Evolutionary conservation across 805 yeast genomes (phyloP).

Genomic region (Lipomyces lipofer): DNA sequence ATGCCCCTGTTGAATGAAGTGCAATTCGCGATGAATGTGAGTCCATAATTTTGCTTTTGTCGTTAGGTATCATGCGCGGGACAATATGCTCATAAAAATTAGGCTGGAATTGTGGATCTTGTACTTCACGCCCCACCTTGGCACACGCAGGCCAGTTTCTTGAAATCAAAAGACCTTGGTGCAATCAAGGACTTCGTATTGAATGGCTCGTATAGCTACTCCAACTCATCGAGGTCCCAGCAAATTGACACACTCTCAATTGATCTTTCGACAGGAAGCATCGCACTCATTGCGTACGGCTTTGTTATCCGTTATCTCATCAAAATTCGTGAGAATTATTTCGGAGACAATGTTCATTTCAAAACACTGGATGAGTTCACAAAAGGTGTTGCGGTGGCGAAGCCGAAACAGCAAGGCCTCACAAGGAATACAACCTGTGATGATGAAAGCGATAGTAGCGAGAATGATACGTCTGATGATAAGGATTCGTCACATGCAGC

Average conservation of each 20-base stretch:
- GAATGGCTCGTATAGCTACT: conserved; percentile 65
- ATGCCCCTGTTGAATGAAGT: conserved; percentile 34
- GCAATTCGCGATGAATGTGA: conserved; percentile 38
- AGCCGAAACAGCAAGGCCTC: not conserved
- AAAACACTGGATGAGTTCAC: conserved; percentile 83
- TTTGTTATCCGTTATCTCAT: conserved; percentile 73
- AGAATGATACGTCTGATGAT: not conserved
- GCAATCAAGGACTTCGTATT: conserved; percentile 61
- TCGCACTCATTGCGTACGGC: conserved; percentile 76
- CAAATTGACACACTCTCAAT: conserved; percentile 70
- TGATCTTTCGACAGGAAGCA: conserved; percentile 62
- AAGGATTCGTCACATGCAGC: not conserved
- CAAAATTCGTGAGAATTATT: conserved; percentile 79
- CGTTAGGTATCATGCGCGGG: too few species aligned
- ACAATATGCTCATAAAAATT: not conserved
- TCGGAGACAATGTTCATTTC: conserved; percentile 83
- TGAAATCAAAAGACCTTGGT: conserved; percentile 65
- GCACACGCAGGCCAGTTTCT: conserved; percentile 79
- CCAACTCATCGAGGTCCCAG: conserved; percentile 58
- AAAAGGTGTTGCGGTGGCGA: conserved; percentile 27
- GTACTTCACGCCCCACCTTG: conserved; percentile 81
- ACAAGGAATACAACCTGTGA: not conserved
- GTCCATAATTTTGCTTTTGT: too few species aligned
- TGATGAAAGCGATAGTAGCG: not conserved
- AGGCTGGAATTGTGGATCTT: conserved; percentile 47